Conservation (phyloP, 2,329 filamentous ascomycete species). For the Claviceps maximensis region DNA sequence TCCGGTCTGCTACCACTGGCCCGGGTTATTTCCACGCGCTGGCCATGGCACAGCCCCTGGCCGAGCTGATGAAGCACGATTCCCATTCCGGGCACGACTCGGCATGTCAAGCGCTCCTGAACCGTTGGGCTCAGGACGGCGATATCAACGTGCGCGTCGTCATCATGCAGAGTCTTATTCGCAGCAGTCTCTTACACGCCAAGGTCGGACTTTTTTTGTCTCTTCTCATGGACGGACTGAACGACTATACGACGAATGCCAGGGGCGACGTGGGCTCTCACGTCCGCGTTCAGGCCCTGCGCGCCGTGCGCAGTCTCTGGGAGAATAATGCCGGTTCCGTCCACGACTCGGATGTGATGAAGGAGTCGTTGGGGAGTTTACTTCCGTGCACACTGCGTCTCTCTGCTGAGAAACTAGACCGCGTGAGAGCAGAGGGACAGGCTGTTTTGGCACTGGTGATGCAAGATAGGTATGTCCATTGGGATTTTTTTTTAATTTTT, state of each 20-base stretch:
- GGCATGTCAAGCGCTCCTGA: conserved; percentile 31
- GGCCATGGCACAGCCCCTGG: conserved; percentile 33
- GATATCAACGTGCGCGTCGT: conserved; percentile 40
- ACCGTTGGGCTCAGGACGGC: conserved; percentile 38
- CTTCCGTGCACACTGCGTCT: conserved; percentile 49
- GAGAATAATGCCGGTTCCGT: conserved; percentile 16
- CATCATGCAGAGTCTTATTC: conserved; percentile 40
- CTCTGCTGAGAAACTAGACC: conserved; percentile 80
- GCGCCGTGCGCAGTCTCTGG: conserved; percentile 57
- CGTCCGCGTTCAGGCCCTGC: conserved; percentile 67
- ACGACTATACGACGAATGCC: conserved; percentile 84
- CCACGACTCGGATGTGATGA: conserved; percentile 13
- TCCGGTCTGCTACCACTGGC: conserved; percentile 24
- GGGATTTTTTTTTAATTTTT: no score
- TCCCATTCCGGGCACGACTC: conserved; percentile 13
- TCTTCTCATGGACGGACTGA: conserved; percentile 46
- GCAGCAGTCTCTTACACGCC: conserved; percentile 30
- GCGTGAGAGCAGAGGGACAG: conserved; percentile 59
- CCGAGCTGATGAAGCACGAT: conserved; percentile 6
- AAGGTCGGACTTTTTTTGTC: conserved; percentile 28
- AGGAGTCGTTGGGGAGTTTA: conserved; percentile 23
- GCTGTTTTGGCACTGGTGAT: conserved; percentile 34
- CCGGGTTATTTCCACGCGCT: conserved; percentile 42
- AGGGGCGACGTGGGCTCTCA: conserved; percentile 83
- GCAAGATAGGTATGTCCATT: conserved; percentile 28